phyloP scores from a whole-genome alignment of 768 basidiomycete genomes.

The Gymnopilus junonius region DNA sequence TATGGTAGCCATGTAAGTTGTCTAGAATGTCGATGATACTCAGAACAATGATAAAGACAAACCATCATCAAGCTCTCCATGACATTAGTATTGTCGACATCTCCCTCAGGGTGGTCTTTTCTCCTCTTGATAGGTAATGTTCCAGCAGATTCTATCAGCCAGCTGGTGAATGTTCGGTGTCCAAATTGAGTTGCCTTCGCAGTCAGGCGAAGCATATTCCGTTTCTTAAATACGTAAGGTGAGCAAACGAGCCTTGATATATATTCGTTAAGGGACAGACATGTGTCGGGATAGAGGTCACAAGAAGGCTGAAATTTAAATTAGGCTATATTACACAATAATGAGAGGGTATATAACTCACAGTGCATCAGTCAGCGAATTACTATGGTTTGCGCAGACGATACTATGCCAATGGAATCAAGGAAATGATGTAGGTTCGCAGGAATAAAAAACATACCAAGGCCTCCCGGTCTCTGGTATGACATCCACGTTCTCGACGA shows the following conservation, averaged over 20 bases:
- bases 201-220: slow-evolving; percentile 82
- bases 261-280: slow-evolving; percentile 37
- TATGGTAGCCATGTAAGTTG: slow-evolving; percentile 35
- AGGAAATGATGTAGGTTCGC: neutral
- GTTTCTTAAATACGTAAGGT: slow-evolving; percentile 47
- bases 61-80: slow-evolving; percentile 77
- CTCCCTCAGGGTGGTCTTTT: slow-evolving; percentile 64
- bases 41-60: neutral
- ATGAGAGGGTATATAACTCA: slow-evolving; percentile 48
- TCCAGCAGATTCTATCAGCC: slow-evolving; percentile 89
- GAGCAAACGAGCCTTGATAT: neutral
- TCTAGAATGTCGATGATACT: neutral
- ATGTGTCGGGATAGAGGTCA: slow-evolving; percentile 71
- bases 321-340: too few relatives aligned
- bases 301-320: slow-evolving; percentile 60
- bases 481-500: slow-evolving; percentile 75
- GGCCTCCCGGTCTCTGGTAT: slow-evolving; percentile 77
- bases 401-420: slow-evolving; percentile 50
- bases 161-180: slow-evolving; percentile 81
- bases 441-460: slow-evolving; percentile 48
- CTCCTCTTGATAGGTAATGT: slow-evolving; percentile 82
- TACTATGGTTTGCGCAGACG: slow-evolving; percentile 86
- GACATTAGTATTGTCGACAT: slow-evolving; percentile 65
- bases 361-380: slow-evolving; percentile 88
- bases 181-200: slow-evolving; percentile 91